Percentiles rank a stretch among this genome's conserved stretches.
These are phyloP conservation scores for Tympanopsis confertula DNA, from an alignment of 2,329 filamentous ascomycete genomes.

Conservation along the genomic window DNA sequence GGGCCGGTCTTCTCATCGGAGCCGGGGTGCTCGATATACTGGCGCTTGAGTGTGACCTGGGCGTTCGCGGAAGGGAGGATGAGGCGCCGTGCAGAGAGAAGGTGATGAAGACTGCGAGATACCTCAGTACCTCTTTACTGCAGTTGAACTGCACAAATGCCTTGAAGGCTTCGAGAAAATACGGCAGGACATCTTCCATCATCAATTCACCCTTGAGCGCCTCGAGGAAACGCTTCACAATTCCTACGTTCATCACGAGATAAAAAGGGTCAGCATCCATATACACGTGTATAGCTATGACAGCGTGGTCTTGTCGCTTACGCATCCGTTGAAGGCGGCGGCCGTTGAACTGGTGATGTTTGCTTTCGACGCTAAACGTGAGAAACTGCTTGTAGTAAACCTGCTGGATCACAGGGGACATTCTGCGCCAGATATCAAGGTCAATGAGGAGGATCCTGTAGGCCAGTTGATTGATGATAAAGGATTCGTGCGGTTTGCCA, in stretches of 20 bases:
- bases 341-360: constrained; percentile 84
- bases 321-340: constrained; percentile 80
- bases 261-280: constrained; percentile 8
- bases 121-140: constrained; percentile 73
- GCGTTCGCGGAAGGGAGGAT: constrained; percentile 35
- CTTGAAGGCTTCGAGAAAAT: constrained; percentile 70
- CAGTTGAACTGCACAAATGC: constrained; percentile 70
- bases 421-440: constrained; percentile 81
- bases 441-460: constrained; percentile 88
- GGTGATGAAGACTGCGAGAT: constrained; percentile 82
- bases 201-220: constrained; percentile 78
- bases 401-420: constrained; percentile 64
- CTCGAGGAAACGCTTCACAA: constrained; percentile 81
- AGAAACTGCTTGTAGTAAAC: constrained; percentile 89
- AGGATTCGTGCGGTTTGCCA: constrained; percentile 68
- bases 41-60: constrained; percentile 27
- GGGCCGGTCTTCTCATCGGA: constrained; percentile 19
- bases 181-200: constrained; percentile 56
- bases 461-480: constrained; percentile 89
- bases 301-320: constrained; percentile 35
- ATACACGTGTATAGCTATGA: neutral
- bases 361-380: constrained; percentile 79
- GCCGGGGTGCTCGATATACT: constrained; percentile 28
- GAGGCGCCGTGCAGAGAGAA: constrained; percentile 63
- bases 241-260: constrained; percentile 49